Base-by-base conservation (phyloP, 2,329 filamentous ascomycete genomes). In the Xylariomycetidae sp. region DNA sequence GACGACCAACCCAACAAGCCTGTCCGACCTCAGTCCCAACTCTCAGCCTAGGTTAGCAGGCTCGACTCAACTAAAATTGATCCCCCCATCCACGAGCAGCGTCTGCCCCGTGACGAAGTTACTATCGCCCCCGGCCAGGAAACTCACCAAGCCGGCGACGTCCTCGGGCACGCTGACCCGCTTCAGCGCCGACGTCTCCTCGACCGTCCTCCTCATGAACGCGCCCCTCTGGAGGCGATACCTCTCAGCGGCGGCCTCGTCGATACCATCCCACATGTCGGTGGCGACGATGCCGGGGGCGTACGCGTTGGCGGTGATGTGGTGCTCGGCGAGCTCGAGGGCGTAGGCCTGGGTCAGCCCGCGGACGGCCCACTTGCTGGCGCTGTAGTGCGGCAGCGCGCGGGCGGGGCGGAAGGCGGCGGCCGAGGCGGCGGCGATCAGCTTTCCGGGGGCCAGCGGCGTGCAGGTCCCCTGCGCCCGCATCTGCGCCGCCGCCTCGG, bases 101-200 rank as follows among this genome's bases (percentile, higher is more conserved):
- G 74, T 82, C 59, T 84, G 79, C 0, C 80, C 80, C 0, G 80
- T 83, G 45, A 83, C 66, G 42, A 77, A 82, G 42, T 83, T 72
- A 28, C 68, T 72, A 44, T 83, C 79, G 13, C 61, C 63, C 9
- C 73, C 66, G 1, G 69, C 69, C 40, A 84, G 48, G 49, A 79
- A 84, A 40, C 70, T 71, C n/a, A 85, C 79, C 27, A 75, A 56
- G 41, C 72, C 75, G 2, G 71, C 64, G 8, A 85, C 78, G 51
- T 84, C 80, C 42, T 80, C 73, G 0, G 78, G 76, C 10, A 72
- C 69, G 46, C 76, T 76, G 2, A 70, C 69, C 22, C 79, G 59
- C 6, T 71, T 71, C 38, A 82, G 47, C 0, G 75, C 69, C 38
- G 77, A 80, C 44, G 74, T 38, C 5, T 79, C 68, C 0, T 63